Conservation (phyloP, 2,329 filamentous ascomycete species). For the Aspergillus melleus region DNA sequence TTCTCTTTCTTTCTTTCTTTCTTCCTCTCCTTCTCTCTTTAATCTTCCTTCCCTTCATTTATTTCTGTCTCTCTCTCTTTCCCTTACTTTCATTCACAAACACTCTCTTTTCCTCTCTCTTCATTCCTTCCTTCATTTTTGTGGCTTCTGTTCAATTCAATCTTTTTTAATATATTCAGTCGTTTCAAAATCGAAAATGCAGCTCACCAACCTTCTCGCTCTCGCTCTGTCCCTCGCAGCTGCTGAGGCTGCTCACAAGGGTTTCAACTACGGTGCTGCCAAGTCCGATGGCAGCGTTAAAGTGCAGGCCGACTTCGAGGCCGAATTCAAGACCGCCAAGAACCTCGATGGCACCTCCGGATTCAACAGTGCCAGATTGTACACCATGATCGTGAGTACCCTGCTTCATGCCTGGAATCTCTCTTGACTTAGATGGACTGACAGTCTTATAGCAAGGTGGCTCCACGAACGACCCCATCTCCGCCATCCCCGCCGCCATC, state of each 20-base stretch:
- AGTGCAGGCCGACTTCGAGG: slow-evolving; percentile 45
- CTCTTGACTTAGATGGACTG: slow-evolving; percentile 1
- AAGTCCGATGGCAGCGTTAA: slow-evolving; percentile 43
- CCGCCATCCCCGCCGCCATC: slow-evolving; percentile 80
- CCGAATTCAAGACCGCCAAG: slow-evolving; percentile 47
- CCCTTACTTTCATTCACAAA: neutral
- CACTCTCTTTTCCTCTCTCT: neutral
- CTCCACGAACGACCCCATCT: slow-evolving; percentile 64
- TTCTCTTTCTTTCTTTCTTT: slow-evolving; percentile 6
- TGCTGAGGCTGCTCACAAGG: slow-evolving; percentile 40
- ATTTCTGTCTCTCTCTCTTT: slow-evolving; percentile 6
- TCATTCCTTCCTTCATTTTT: slow-evolving; percentile 14
- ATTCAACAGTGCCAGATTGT: slow-evolving; percentile 52
- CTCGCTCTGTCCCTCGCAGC: slow-evolving; percentile 35
- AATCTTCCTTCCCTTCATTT: slow-evolving; percentile 9
- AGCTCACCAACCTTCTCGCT: slow-evolving; percentile 34
- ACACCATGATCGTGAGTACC: slow-evolving; percentile 60
- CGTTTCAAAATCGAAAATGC: slow-evolving; percentile 27
- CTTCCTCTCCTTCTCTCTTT: slow-evolving; percentile 6
- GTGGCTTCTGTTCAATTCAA: neutral
- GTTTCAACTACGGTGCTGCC: slow-evolving; percentile 51
- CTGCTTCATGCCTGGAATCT: neutral
- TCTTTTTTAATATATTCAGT: slow-evolving; percentile 3
- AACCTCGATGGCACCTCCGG: slow-evolving; percentile 34
- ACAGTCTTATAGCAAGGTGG: slow-evolving; percentile 41